Conservation (phyloP, 1,284 basidiomycete genomes). For the Laetiporus sulphureus region DNA sequence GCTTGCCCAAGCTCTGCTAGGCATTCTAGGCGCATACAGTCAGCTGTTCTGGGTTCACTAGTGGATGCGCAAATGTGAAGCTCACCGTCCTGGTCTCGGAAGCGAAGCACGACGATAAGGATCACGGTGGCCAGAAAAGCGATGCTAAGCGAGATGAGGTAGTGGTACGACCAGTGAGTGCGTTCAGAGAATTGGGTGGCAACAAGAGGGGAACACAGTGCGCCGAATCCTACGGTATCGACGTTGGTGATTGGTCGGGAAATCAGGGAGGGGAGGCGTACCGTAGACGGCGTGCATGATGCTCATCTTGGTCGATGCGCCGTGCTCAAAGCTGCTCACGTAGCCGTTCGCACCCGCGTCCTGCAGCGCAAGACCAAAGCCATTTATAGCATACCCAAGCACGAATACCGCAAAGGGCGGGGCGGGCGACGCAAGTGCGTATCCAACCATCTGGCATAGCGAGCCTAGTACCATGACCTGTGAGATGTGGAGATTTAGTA, state of each 20-base stretch:
- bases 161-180: conserved; percentile 57
- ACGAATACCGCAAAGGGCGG: conserved; percentile 65
- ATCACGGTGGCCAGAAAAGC: conserved; percentile 38
- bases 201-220: conserved; percentile 51
- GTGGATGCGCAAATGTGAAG: no score
- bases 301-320: conserved; percentile 51
- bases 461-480: conserved; percentile 29
- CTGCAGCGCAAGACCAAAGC: conserved; percentile 42
- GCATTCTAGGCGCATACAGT: conserved; percentile 23
- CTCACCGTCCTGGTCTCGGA: conserved; percentile 49
- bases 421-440: conserved; percentile 47
- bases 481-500: no score
- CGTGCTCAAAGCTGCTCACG: conserved; percentile 40
- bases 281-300: conserved; percentile 47
- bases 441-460: conserved; percentile 37
- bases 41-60: no score
- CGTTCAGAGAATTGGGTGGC: conserved; percentile 56
- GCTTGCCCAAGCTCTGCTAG: conserved; percentile 28
- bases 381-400: conserved; percentile 50
- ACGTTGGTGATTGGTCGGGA: neutral
- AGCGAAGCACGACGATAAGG: conserved; percentile 44
- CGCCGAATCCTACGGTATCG: conserved; percentile 42
- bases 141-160: conserved; percentile 51
- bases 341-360: conserved; percentile 54
- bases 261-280: conserved; percentile 2